phyloP scores from a whole-genome alignment of 2,329 filamentous ascomycete genomes.

The Emmonsia crescens region DNA sequence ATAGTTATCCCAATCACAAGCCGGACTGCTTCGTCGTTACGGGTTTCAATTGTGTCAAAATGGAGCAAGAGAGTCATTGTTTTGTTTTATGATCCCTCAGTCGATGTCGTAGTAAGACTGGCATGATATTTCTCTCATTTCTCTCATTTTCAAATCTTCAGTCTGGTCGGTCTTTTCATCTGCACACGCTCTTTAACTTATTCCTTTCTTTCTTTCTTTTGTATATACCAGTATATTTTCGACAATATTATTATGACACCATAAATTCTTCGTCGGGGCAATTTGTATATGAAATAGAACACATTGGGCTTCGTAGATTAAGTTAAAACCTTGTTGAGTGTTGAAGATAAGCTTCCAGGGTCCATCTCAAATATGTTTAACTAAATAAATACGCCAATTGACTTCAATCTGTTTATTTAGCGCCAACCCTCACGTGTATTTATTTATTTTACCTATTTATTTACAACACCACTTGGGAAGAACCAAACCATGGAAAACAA shows the following conservation, averaged over 20 bases:
- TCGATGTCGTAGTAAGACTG: not conserved
- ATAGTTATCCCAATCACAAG: not conserved
- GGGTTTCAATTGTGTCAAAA: too few relatives aligned
- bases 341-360: not conserved
- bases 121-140: not conserved
- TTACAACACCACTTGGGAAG: constrained; percentile 1
- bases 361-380: not conserved
- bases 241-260: not conserved
- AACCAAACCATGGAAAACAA: constrained; percentile 1
- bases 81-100: not conserved
- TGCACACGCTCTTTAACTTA: not conserved
- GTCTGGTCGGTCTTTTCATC: too few relatives aligned
- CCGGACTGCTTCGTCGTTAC: not conserved
- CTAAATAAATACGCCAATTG: not conserved
- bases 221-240: not conserved
- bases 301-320: not conserved
- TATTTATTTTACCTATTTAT: not conserved
- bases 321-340: not conserved
- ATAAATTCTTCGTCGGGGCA: not conserved
- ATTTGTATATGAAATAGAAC: not conserved
- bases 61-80: not conserved
- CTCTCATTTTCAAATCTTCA: not conserved
- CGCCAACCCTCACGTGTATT: not conserved
- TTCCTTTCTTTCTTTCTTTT: not conserved
- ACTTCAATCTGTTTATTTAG: not conserved